Evolutionary conservation across 1,284 basidiomycete species (phyloP), one percentile per base, ranked within the genome.

Genomic region (Gomphus bonarii): DNA sequence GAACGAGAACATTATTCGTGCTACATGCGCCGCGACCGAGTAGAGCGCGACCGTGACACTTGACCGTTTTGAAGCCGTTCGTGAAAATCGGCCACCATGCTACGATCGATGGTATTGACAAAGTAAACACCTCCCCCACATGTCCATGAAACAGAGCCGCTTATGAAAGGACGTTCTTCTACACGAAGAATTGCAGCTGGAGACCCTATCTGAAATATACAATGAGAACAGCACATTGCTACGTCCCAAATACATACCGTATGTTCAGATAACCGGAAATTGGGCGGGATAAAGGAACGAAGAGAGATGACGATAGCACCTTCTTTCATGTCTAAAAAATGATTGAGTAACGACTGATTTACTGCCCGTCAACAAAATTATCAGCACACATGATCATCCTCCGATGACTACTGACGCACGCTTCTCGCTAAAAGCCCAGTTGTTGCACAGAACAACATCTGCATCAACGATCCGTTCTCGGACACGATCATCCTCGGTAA

Each of bases 271-370:
- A 88, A 71, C n/a, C 84, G 77, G 28, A 78, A 77, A 61, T 83
- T 80, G 12, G 59, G 55, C 16, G 79, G 75, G 38, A 84, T 83
- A 62, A 89, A 88, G 1, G 84, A 83, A 55, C 78, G 76, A 14
- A 89, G 69, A 8, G 86, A 88, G n/a, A 89, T 76, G 18, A 89
- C 84, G 49, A 84, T 79, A 1, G 86, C 87, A 33, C 87, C 87
- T 62, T 89, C 87, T 65, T 88, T 89, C 59, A 89, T 71, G 66
- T 89, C 86, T 48, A 89, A 68, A 64, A 89, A 88, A 63, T 85
- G 86, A 22, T 83, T 81, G 52, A 81, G 73, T 11, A 89, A 69
- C 0, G 81, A 79, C 66, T 85, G 85, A 66, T 89, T 89, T 61
- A 89, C 86, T 88, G 57, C n/a, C 36, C 31, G 36, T 46, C 40